These are phyloP conservation scores for Basidioascus undulatus DNA, from an alignment of 768 basidiomycete genomes.

Conservation along the genomic window DNA sequence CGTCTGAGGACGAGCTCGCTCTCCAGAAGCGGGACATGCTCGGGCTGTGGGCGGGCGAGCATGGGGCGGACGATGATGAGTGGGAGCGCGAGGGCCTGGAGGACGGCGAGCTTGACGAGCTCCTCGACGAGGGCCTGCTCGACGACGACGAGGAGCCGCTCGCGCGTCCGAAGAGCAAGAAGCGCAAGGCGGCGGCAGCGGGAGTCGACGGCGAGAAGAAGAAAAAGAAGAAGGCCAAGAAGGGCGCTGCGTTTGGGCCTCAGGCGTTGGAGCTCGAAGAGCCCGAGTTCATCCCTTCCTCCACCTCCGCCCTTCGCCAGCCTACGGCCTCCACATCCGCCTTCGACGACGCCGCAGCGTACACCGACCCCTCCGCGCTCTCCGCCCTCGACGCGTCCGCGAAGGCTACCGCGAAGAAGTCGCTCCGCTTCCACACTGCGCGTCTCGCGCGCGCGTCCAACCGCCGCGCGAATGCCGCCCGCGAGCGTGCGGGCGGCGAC, in stretches of 20 bases:
- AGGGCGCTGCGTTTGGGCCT: constrained; percentile 43
- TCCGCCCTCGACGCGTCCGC: constrained; percentile 51
- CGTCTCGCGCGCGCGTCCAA: constrained; percentile 61
- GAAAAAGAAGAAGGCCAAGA: constrained; percentile 10
- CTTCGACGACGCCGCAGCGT: constrained; percentile 22
- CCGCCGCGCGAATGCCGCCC: constrained; percentile 43
- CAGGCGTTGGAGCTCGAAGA: constrained; percentile 19
- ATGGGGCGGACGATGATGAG: constrained; percentile 21
- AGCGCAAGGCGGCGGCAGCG: constrained; percentile 8
- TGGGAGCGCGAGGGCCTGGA: constrained; percentile 21
- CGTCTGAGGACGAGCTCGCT: constrained; percentile 13
- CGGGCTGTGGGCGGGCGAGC: constrained; percentile 6
- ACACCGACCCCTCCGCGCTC: constrained; percentile 50
- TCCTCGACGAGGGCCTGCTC: constrained; percentile 30
- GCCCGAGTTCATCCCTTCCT: constrained; percentile 33
- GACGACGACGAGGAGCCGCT: constrained; percentile 6
- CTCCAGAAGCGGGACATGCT: not conserved
- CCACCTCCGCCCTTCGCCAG: constrained; percentile 17
- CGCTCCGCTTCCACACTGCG: constrained; percentile 77
- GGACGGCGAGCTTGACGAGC: constrained; percentile 29
- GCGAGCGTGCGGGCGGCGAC: constrained; percentile 48
- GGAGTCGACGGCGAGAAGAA: constrained; percentile 10
- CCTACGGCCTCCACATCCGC: constrained; percentile 1
- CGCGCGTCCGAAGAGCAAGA: constrained; percentile 1
- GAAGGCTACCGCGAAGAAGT: constrained; percentile 55